Base-by-base conservation (phyloP, 345 rosid species). In the Litchi chinensis region DNA sequence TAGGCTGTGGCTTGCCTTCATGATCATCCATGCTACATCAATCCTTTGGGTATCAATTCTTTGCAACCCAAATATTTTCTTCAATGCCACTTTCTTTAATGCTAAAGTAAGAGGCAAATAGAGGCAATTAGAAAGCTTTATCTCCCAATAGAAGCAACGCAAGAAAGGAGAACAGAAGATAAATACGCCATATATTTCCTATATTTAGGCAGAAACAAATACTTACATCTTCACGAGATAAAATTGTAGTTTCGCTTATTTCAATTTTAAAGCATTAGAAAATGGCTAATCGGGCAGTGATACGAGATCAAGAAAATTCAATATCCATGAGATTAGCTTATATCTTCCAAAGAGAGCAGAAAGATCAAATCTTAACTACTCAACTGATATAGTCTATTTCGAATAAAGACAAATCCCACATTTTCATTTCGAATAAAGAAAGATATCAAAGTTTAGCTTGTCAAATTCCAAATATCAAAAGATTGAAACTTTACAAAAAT, bases 21-120 rank as follows among this genome's bases (percentile, higher is more conserved):
- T 83, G 81, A 82, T 80, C 85, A 75, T 86, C 91, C 92, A 89
- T 89, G 66, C 86, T 28, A 28, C 82, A 65, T 5, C 10, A 74
- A 65, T 60, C 37, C 54, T 44, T n/a, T n/a, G n/a, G n/a, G n/a
- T n/a, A n/a, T n/a, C n/a, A n/a, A n/a, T n/a, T n/a, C n/a, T n/a
- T 22, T 46, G 54, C 37, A 28, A 63, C 13, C 32, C 67, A 54
- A 24, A 28, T 24, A 12, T 13, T 46, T 13, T 44, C 54, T 68
- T 68, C 19, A 41, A 19, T 15, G n/a, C 21, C 10, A 19, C 32
- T 22, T 19, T 3, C 56, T 21, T 44, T 10, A 44, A n/a, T 43
- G 56, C 73, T 44, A n/a, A 44, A 46, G 5, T 10, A 16, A 68
- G 39, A 16, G 21, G 19, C 37, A 69, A 19, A 68, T 4, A 69